Evolutionary conservation across 2,329 filamentous ascomycete species (phyloP), one percentile per base, ranked within the genome.

Genomic region (Pseudogymnoascus sp.): DNA sequence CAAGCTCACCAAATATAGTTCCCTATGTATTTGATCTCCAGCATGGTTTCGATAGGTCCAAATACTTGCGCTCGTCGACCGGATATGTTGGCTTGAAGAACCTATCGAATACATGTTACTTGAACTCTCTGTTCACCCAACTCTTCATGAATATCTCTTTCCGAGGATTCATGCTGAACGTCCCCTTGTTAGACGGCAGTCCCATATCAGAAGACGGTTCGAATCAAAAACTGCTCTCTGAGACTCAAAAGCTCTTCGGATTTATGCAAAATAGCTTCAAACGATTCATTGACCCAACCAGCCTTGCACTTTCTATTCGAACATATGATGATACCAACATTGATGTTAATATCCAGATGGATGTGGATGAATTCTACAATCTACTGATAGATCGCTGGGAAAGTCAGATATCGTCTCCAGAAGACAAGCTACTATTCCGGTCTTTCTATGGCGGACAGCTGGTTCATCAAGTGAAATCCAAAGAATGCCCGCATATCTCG

Each of bases 301-400:
- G 78, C 1, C 85, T 95, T 63, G 88, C 94, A 12, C 78, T 79
- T 33, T 86, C 84, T 38, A 90, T 97, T 67, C 86, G 84, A 66
- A 92, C 88, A 0, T 92, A 92, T 61, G 90, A 95, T 34, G 88
- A 91, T 61, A 81, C 84, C 2, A 79, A 82, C 13, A 95, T 99
- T 63, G 91, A 97, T 71, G 86, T 95, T 23, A 84, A 86, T 60
- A 84, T 89, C 61, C 94, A 99, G 72, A 97, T 99, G 90, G 94
- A 99, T 70, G 94, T 96, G 4, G 94, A 97, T 66, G 92, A 96
- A 71, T 99, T 97, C 71, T 97, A 95, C 75, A 96, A 94, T 68
- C 80, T 96, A 3, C 80, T 99, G 0, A 94, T 97, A 67, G 91
- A 95, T 71, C 83, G 91, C 23, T 91, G 91, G 82, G 95, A 99